Conservation (phyloP, 176 grass and related monocot genomes). For the Aechmea fasciata region DNA sequence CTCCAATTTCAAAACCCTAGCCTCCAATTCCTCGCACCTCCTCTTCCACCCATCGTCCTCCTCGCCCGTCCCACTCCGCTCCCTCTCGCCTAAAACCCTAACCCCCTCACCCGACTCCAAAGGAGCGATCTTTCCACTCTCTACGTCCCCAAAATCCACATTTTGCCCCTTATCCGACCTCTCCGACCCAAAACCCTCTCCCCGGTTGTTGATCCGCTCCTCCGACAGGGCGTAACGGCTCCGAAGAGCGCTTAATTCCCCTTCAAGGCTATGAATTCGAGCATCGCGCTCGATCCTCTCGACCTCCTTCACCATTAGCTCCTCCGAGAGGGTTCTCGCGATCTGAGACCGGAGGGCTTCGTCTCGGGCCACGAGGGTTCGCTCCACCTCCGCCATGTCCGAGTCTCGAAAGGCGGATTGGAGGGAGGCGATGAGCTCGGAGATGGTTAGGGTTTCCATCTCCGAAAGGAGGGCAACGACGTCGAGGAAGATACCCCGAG, state of each 20-base stretch:
- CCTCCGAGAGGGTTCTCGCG: slow-evolving; percentile 23
- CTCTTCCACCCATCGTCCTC: slow-evolving; percentile 6
- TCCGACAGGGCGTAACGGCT: background rate
- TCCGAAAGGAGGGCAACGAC: background rate
- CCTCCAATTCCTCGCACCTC: slow-evolving; percentile 1
- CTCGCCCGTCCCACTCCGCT: background rate
- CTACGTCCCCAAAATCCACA: background rate
- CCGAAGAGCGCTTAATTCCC: slow-evolving; percentile 23
- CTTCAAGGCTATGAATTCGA: slow-evolving; percentile 29
- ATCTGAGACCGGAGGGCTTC: slow-evolving; percentile 24
- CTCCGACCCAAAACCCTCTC: background rate
- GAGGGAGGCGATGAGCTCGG: no score
- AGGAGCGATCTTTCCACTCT: background rate
- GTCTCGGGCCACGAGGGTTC: background rate
- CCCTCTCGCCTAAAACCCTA: slow-evolving; percentile 12
- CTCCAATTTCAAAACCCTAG: background rate
- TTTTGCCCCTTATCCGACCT: background rate
- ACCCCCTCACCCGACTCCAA: slow-evolving; percentile 9
- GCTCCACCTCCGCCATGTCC: no score
- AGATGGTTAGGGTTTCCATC: background rate
- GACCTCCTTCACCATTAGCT: slow-evolving; percentile 17
- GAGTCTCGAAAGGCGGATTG: no score
- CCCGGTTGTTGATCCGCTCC: background rate
- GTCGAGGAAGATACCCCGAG: background rate
- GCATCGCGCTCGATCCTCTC: slow-evolving; percentile 34